phyloP scores from a whole-genome alignment of 2,329 filamentous ascomycete species.

The Fusarium sp. region DNA sequence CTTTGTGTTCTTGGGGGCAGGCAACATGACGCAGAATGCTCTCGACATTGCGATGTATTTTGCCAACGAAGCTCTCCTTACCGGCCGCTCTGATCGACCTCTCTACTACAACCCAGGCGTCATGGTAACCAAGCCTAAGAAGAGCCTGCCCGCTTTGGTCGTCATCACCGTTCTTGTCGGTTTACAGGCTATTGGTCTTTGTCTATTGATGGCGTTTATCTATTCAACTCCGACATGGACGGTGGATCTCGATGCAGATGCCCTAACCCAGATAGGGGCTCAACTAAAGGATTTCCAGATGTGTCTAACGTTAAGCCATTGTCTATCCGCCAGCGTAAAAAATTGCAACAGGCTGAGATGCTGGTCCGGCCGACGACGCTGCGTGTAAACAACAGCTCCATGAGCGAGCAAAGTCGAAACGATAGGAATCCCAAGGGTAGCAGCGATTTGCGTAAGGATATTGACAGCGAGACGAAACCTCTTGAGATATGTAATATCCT shows the following conservation, averaged over 20 bases:
- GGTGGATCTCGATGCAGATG: slow-evolving; percentile 16
- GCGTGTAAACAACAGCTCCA: slow-evolving; percentile 26
- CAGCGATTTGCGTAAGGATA: neutral
- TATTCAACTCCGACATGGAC: slow-evolving; percentile 21
- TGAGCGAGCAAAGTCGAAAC: slow-evolving; percentile 25
- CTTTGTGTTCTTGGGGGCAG: neutral
- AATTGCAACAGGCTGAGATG: slow-evolving; percentile 13
- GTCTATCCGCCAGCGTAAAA: slow-evolving; percentile 23
- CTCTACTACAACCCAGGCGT: slow-evolving; percentile 2
- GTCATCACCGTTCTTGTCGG: slow-evolving; percentile 7
- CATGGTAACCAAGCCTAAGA: slow-evolving; percentile 9
- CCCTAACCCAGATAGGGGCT: slow-evolving; percentile 4
- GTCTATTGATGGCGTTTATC: slow-evolving; percentile 7
- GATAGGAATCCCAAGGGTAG: slow-evolving; percentile 13
- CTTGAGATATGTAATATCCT: neutral
- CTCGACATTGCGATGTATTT: slow-evolving; percentile 30
- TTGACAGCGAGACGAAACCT: neutral
- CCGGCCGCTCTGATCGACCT: neutral
- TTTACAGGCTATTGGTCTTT: slow-evolving; percentile 10
- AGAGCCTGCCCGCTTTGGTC: neutral
- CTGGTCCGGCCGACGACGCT: slow-evolving; percentile 9
- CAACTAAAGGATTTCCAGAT: neutral
- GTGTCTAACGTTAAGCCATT: neutral
- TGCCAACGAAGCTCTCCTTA: slow-evolving; percentile 26
- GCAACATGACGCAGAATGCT: accelerated